Evolutionary conservation across 2,329 filamentous ascomycete species (phyloP), one percentile per base, ranked within the genome.

Genomic region (Fusarium xylarioides): DNA sequence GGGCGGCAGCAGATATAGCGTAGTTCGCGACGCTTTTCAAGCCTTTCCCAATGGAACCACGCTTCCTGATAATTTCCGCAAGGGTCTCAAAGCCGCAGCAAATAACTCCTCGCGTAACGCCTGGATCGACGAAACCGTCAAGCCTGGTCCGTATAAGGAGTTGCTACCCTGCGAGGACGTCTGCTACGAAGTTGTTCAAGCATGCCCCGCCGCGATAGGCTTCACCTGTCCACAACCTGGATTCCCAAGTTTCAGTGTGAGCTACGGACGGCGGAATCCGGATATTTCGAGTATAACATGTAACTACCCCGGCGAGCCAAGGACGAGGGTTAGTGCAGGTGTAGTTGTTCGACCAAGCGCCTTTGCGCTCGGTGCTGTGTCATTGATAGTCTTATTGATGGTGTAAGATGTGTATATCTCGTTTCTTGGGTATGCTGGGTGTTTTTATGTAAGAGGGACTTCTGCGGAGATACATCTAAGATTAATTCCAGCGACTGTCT

Each of bases 141-240:
- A 87, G 70, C 95, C 96, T 0, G 96, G 96, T 0, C 96, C 96
- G 1, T 98, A 99, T 83, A 97, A 95, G 79, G 96, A 99, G 83
- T 85, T 98, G 26, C 84, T 97, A 14, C 96, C 96, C 0, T 98
- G 95, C 78, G 89, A 93, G 68, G 92, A 97, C 73, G 83, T 98
- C 56, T 99, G 96, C 83, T 96, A 95, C 80, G 90, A 92, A 60
- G 86, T 99, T 4, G 93, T 97, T 16, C 91, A 92, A 82, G 94
- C 89, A 79, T 99, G 96, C 82, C 95, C 96, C 1, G 88, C 94
- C 1, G 82, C 86, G 2, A 84, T 99, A 75, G 86, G 87, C 1
- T 98, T 99, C 77, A 83, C 80, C 2, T 99, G 96, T 82, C 95
- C 96, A 10, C 78, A 77, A 38, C 77, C 80, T 6, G 71, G 76